Evolutionary conservation across 1,139 yeast genomes (phyloP), one percentile per base, ranked within the genome.

Genomic region (Geotrichum cucujoidarum): DNA sequence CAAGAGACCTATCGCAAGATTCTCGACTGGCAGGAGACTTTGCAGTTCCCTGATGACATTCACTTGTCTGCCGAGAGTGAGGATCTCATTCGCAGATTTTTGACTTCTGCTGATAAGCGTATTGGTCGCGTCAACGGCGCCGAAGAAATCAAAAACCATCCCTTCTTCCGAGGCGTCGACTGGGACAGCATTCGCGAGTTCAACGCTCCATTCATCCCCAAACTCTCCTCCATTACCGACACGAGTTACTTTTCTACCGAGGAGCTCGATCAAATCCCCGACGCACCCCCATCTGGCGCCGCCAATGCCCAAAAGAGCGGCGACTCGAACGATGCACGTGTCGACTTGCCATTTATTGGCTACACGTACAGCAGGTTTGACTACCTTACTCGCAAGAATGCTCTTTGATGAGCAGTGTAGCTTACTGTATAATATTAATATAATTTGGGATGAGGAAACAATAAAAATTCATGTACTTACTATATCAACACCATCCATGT

Each of bases 171-270:
- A 44, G 97, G 97, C 14, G 54, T 94, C 46, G 95, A 92, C 66
- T 92, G 99, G 99, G 83, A 83, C 52, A 81, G 90, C 25, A 92
- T 92, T 53, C 74, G 98, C 52, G 83, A 82, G 50, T 96, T 90
- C 53, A 92, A 84, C 60, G 98, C 98, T 1, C 99, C 98, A 31
- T 92, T 90, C 64, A 86, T 92, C 57, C 92, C 94, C 31, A 80
- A 81, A 58, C 72, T 87, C 60, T 78, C 84, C 58, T 84, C 95
- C 8, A 85, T 92, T 55, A 92, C 97, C 3, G 99, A 92, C 65
- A 94, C 98, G 0, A 76, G 97, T 58, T 92, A 92, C 73, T 92
- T 92, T 87, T 97, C 98, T 40, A 88, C 95, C 2, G 98, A 94
- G 63, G 99, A 92, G 63, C 75, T 92, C 59, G 97, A 90, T 66